Conservation (phyloP, 331 rosid species). For the Pyracantha coccinea region DNA sequence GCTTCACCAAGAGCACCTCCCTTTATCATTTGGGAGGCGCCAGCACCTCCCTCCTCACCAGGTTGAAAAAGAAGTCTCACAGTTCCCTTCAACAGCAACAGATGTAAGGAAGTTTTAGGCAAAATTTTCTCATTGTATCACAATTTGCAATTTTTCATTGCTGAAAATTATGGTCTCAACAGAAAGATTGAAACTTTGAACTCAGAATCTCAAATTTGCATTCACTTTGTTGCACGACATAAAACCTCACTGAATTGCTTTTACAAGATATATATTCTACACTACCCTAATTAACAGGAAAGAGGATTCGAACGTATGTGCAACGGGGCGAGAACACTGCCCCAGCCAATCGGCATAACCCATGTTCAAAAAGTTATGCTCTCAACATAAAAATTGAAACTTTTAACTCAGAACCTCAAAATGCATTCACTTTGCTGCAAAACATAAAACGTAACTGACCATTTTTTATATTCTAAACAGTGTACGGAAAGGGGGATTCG, state of each 20-base stretch:
- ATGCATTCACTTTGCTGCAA: not conserved
- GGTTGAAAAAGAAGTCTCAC: constrained; percentile 69
- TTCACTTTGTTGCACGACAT: not conserved
- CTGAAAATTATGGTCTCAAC: not conserved
- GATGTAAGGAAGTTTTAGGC: not conserved
- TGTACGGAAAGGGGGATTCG: too few species aligned
- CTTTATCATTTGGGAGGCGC: constrained; percentile 46
- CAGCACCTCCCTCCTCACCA: constrained; percentile 61
- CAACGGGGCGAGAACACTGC: too few species aligned
- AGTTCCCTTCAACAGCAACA: constrained; percentile 43
- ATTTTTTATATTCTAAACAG: too few species aligned
- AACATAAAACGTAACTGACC: not conserved
- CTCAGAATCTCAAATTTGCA: not conserved
- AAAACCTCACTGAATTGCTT: not conserved
- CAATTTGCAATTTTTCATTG: not conserved
- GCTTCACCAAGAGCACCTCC: constrained; percentile 48
- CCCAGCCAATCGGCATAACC: too few species aligned
- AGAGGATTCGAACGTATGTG: too few species aligned
- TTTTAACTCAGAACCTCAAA: too few species aligned
- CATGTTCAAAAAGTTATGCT: too few species aligned
- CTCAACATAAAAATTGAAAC: too few species aligned
- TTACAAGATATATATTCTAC: too few species aligned
- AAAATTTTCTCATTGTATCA: not conserved
- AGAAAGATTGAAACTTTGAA: not conserved
- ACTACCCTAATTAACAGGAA: too few species aligned